Evolutionary conservation across 805 yeast species (phyloP).

Genomic region (Starmera pachycereana): DNA sequence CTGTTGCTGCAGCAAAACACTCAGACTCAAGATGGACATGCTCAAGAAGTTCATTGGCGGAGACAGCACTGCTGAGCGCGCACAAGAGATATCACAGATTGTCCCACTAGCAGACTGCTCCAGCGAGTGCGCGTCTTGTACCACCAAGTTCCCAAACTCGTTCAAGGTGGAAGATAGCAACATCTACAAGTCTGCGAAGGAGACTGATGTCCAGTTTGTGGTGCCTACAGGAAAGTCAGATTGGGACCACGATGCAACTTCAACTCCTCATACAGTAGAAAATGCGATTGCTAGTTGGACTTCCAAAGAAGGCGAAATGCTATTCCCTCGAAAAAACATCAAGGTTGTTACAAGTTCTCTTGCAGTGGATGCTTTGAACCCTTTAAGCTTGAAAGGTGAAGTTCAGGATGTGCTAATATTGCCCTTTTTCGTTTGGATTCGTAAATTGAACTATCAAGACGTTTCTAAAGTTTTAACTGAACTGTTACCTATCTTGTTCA

Average conservation of each 20-base stretch:
- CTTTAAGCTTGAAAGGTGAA: slow-evolving; percentile 30
- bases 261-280: slow-evolving; percentile 36
- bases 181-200: slow-evolving; percentile 58
- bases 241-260: slow-evolving; percentile 72
- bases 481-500: slow-evolving; percentile 31
- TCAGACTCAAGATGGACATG: not conserved
- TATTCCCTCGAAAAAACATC: slow-evolving; percentile 22
- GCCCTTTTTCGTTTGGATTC: slow-evolving; percentile 69
- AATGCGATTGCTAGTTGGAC: slow-evolving; percentile 32
- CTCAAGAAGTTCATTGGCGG: not conserved
- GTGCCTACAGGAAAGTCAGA: slow-evolving; percentile 79
- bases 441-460: slow-evolving; percentile 32
- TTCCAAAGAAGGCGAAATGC: slow-evolving; percentile 14
- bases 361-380: slow-evolving; percentile 34
- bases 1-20: too few species aligned
- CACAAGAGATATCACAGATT: slow-evolving; percentile 22
- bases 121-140: slow-evolving; percentile 46
- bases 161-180: slow-evolving; percentile 29
- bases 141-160: slow-evolving; percentile 40
- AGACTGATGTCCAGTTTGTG: slow-evolving; percentile 61
- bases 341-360: slow-evolving; percentile 48
- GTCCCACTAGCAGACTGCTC: slow-evolving; percentile 40
- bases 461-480: slow-evolving; percentile 34
- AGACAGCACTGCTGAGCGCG: not conserved
- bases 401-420: slow-evolving; percentile 54